phyloP scores from a whole-genome alignment of 768 basidiomycete genomes.

The Trametes villosa region DNA sequence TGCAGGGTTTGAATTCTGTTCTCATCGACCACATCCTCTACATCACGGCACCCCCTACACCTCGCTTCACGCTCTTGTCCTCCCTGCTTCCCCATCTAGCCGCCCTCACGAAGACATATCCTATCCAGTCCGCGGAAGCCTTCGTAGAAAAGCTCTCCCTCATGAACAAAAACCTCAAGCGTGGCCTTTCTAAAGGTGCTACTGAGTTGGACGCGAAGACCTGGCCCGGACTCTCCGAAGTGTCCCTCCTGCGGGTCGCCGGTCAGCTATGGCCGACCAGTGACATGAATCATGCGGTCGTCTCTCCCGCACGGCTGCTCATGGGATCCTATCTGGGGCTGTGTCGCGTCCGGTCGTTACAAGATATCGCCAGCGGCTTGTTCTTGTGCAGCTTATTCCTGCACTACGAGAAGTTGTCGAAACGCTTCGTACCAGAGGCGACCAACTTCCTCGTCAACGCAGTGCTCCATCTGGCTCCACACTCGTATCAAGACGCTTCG shows the following conservation, averaged over 20 bases:
- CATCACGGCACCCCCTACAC: constrained; percentile 63
- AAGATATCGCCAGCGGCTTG: constrained; percentile 82
- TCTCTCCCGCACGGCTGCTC: constrained; percentile 84
- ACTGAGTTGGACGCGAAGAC: constrained; percentile 68
- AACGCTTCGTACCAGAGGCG: constrained; percentile 87
- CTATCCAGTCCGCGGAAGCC: constrained; percentile 74
- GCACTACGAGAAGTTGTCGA: constrained; percentile 85
- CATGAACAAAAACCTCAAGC: constrained; percentile 89
- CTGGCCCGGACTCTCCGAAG: constrained; percentile 86
- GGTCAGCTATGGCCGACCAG: constrained; percentile 92
- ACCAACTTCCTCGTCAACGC: constrained; percentile 79
- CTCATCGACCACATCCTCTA: constrained; percentile 90
- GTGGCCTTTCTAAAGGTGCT: constrained; percentile 76
- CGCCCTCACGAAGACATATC: constrained; percentile 79
- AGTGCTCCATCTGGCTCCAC: constrained; percentile 75
- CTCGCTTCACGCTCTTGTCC: constrained; percentile 63
- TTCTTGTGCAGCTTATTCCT: constrained; percentile 86
- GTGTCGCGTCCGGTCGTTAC: constrained; percentile 71
- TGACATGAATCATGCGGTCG: constrained; percentile 89
- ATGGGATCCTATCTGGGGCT: constrained; percentile 92
- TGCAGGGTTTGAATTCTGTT: constrained; percentile 70
- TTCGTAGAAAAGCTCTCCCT: constrained; percentile 82
- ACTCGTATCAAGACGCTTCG: constrained; percentile 46
- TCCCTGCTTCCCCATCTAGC: constrained; percentile 78
- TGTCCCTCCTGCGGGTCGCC: constrained; percentile 78